These are phyloP conservation scores for Pleurotus salmoneostramineus DNA, from an alignment of 768 basidiomycete genomes.

Conservation along the genomic window DNA sequence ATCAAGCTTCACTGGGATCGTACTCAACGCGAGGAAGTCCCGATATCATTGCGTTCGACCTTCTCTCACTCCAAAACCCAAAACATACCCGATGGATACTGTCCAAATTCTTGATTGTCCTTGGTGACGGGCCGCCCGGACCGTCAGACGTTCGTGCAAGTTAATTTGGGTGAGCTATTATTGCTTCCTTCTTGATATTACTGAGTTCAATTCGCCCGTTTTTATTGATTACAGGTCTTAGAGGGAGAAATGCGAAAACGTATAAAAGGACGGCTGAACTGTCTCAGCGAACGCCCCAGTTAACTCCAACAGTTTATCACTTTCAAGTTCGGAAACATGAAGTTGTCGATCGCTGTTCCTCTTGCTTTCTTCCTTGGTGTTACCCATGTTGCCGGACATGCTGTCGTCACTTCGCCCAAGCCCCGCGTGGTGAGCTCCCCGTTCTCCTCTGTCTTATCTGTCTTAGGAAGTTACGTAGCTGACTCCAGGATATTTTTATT, in stretches of 20 bases:
- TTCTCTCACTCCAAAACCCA: not conserved
- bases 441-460: not conserved
- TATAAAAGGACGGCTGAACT: not conserved
- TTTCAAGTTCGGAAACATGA: too few relatives aligned
- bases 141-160: too few relatives aligned
- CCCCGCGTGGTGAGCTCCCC: slow-evolving; percentile 20
- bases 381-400: slow-evolving; percentile 19
- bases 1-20: not conserved
- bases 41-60: not conserved
- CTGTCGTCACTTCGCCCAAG: slow-evolving; percentile 22
- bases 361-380: slow-evolving; percentile 10
- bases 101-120: too few relatives aligned
- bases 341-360: not conserved
- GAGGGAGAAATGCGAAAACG: too few relatives aligned
- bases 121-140: too few relatives aligned
- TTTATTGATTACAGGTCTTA: too few relatives aligned
- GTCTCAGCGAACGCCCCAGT: not conserved
- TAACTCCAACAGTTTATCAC: too few relatives aligned
- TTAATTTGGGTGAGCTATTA: too few relatives aligned
- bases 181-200: too few relatives aligned
- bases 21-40: not conserved
- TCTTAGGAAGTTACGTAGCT: too few relatives aligned
- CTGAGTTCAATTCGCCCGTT: too few relatives aligned
- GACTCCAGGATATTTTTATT: not conserved
- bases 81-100: not conserved